phyloP scores from a whole-genome alignment of 148 eudicot species.

The Camellia granthamiana region DNA sequence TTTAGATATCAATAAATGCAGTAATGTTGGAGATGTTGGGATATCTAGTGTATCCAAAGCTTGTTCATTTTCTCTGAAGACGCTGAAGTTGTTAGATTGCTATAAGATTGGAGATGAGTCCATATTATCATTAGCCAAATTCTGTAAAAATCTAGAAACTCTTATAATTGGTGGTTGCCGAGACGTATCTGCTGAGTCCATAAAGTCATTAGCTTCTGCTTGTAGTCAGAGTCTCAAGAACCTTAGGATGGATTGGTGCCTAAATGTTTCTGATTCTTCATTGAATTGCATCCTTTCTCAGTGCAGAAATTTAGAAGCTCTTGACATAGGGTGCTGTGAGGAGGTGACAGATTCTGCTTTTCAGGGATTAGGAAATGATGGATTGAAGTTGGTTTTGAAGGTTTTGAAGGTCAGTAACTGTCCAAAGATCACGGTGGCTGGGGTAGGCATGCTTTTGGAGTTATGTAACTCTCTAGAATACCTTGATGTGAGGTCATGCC shows the following conservation, averaged over 20 bases:
- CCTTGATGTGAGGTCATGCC: conserved; percentile 92
- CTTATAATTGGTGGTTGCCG: conserved; percentile 86
- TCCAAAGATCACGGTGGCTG: conserved; percentile 72
- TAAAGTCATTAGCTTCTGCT: conserved; percentile 49
- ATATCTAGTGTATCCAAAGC: conserved; percentile 53
- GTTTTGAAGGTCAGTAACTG: conserved; percentile 71
- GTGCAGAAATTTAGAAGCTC: conserved; percentile 69
- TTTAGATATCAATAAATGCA: conserved; percentile 78
- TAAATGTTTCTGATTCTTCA: conserved; percentile 68
- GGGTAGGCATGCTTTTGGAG: conserved; percentile 49
- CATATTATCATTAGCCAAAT: conserved; percentile 53
- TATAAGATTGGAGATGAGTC: conserved; percentile 67
- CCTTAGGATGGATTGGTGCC: conserved; percentile 94
- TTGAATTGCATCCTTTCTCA: conserved; percentile 47
- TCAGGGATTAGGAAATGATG: conserved; percentile 38
- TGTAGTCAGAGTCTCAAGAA: conserved; percentile 53
- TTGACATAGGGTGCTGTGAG: conserved; percentile 90
- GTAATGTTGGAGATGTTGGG: conserved; percentile 70
- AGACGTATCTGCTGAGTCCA: conserved; percentile 55
- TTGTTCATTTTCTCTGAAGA: conserved; percentile 63
- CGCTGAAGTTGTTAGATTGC: conserved; percentile 80
- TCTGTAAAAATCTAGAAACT: conserved; percentile 72
- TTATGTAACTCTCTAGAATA: conserved; percentile 66
- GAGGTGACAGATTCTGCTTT: conserved; percentile 87
- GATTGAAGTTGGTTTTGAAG: conserved; percentile 47